Conservation (phyloP, 805 yeast genomes). For the Maudiozyma pseudohumilis region DNA sequence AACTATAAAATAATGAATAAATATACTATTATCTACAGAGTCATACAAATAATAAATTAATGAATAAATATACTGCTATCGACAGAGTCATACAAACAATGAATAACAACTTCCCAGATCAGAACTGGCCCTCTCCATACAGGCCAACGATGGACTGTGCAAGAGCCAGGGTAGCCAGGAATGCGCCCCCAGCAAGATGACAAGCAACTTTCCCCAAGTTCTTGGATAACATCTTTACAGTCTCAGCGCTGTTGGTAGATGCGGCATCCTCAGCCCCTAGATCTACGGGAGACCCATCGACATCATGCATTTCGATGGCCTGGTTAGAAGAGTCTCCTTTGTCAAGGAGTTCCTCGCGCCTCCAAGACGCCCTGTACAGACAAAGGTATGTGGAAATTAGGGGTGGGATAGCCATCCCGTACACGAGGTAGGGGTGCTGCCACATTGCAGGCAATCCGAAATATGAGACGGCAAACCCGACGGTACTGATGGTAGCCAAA, state of each 20-base stretch:
- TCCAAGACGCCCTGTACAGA: neutral
- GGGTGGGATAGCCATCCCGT: constrained; percentile 35
- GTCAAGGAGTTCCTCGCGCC: too few relatives aligned
- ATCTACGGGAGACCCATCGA: constrained; percentile 23
- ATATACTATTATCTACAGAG: too few relatives aligned
- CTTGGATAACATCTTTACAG: neutral
- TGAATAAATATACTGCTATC: neutral
- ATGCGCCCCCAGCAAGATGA: constrained; percentile 13
- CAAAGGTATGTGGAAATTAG: constrained; percentile 12
- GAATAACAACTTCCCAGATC: neutral
- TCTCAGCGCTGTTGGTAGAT: neutral
- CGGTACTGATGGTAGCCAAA: constrained; percentile 40
- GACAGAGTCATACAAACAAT: neutral
- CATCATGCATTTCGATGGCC: constrained; percentile 1
- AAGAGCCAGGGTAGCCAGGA: constrained; percentile 13
- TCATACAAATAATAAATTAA: neutral
- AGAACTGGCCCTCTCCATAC: constrained; percentile 28
- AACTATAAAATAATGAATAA: neutral
- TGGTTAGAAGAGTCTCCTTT: neutral
- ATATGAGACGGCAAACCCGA: constrained; percentile 47
- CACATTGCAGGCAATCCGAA: constrained; percentile 43
- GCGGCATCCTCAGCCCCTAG: constrained; percentile 10
- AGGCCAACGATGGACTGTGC: constrained; percentile 26
- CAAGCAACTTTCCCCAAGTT: constrained; percentile 6
- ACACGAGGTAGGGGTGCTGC: constrained; percentile 66